These are phyloP conservation scores for Fusarium veterinarium DNA, from an alignment of 2,329 filamentous ascomycete genomes.

Conservation along the genomic window DNA sequence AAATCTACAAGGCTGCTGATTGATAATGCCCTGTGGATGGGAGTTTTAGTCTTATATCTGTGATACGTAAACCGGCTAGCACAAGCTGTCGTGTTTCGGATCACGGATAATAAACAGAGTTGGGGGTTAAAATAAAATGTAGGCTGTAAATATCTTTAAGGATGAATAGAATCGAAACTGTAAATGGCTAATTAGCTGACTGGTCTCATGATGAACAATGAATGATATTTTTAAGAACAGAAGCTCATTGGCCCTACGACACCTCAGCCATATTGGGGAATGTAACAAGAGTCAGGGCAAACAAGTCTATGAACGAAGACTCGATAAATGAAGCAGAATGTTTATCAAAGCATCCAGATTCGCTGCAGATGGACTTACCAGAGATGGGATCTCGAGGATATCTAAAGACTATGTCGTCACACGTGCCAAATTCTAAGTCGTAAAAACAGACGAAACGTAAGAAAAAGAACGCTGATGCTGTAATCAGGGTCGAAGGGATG, in stretches of 20 bases:
- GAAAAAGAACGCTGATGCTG: slow-evolving; percentile 30
- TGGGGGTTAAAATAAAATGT: slow-evolving; percentile 14
- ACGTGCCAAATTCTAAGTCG: slow-evolving; percentile 46
- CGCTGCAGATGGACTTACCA: slow-evolving; percentile 31
- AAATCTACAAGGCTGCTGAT: background rate
- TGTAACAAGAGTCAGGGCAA: slow-evolving; percentile 15
- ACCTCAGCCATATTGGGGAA: slow-evolving; percentile 15
- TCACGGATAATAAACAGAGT: slow-evolving; percentile 9
- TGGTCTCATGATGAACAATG: slow-evolving; percentile 30
- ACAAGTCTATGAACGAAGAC: slow-evolving; percentile 2
- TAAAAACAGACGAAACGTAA: slow-evolving; percentile 41
- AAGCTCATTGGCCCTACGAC: slow-evolving; percentile 29
- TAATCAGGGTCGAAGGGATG: slow-evolving; percentile 24
- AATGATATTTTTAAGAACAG: slow-evolving; percentile 18
- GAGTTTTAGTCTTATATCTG: background rate
- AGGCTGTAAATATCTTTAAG: slow-evolving; percentile 29
- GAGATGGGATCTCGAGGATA: slow-evolving; percentile 45
- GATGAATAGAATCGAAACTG: slow-evolving; percentile 39
- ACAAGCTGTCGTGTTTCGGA: slow-evolving; percentile 13
- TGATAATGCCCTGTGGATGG: background rate
- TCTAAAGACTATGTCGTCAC: slow-evolving; percentile 45
- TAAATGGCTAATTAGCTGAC: slow-evolving; percentile 36
- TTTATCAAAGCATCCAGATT: slow-evolving; percentile 4
- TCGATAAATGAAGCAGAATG: slow-evolving; percentile 17
- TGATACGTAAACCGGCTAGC: background rate